phyloP scores from a whole-genome alignment of 2,329 filamentous ascomycete genomes.

The Rhexocercosporidium sp. region DNA sequence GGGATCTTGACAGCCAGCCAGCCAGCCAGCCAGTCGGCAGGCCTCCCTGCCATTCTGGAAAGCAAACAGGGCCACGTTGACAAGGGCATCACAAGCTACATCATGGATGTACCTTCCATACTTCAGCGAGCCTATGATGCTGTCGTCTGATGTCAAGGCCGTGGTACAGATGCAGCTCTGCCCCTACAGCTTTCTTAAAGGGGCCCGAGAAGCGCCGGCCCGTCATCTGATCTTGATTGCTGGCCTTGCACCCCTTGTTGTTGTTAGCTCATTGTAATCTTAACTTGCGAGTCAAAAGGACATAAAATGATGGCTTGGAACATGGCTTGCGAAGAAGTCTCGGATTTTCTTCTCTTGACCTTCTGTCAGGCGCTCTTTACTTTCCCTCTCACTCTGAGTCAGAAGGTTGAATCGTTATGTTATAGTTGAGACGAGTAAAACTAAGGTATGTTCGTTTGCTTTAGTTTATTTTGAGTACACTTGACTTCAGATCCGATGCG shows the following conservation, averaged over 20 bases:
- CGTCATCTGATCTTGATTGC: constrained; percentile 13
- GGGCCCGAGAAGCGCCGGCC: not conserved
- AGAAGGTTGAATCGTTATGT: constrained; percentile 6
- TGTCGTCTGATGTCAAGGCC: constrained; percentile 20
- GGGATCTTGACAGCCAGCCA: not conserved
- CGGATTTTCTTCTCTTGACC: not conserved
- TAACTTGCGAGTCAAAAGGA: constrained; percentile 16
- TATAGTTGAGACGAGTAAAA: constrained; percentile 13
- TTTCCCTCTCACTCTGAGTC: not conserved
- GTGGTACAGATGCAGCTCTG: not conserved
- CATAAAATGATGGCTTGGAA: constrained; percentile 14
- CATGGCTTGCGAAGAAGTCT: constrained; percentile 14
- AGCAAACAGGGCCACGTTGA: constrained; percentile 13
- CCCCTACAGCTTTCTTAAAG: not conserved
- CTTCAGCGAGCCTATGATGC: constrained; percentile 5
- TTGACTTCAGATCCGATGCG: not conserved
- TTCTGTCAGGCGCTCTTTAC: constrained; percentile 14
- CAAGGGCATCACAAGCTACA: constrained; percentile 13
- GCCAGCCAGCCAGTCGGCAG: not conserved
- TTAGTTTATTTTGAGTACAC: not conserved
- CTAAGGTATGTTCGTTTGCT: constrained; percentile 14
- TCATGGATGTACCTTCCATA: not conserved
- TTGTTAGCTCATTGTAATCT: constrained; percentile 15
- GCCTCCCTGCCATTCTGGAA: not conserved
- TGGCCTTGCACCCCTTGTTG: not conserved